phyloP scores from a whole-genome alignment of 495 filamentous ascomycete genomes.

The Sabuloglossum arenarium region DNA sequence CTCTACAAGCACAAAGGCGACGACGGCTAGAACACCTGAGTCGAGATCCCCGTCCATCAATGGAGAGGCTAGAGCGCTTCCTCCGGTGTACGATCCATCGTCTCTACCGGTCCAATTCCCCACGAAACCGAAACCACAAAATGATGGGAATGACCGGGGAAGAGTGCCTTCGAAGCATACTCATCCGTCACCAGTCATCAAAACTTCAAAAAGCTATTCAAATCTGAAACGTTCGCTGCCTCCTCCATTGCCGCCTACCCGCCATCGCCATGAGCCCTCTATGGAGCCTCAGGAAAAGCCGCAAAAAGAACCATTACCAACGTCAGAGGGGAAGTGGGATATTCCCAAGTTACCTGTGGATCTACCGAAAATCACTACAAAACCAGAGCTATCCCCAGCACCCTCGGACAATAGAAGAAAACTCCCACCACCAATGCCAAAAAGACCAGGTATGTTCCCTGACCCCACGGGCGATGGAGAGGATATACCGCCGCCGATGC shows the following conservation, averaged over 20 bases:
- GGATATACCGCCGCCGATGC: background rate
- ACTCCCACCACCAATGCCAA: constrained; percentile 7
- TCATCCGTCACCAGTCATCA: background rate
- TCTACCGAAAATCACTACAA: background rate
- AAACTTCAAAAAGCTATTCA: background rate
- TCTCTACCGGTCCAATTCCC: background rate
- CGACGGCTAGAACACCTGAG: background rate
- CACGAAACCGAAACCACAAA: background rate
- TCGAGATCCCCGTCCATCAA: background rate
- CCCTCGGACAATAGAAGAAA: background rate
- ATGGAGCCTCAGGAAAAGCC: background rate
- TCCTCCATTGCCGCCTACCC: background rate
- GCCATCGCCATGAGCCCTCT: background rate
- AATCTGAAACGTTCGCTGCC: background rate
- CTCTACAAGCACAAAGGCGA: constrained; percentile 2
- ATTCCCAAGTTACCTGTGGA: background rate
- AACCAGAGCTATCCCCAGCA: background rate
- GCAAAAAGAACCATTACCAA: background rate
- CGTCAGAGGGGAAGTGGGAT: background rate
- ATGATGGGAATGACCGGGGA: background rate
- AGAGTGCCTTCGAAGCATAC: background rate
- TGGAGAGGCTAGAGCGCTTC: background rate
- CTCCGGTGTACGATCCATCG: background rate
- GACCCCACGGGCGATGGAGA: background rate
- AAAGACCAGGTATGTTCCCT: background rate